Evolutionary conservation across 106 monocot genomes (phyloP).

Genomic region (Alisma plantagoaquatica): DNA sequence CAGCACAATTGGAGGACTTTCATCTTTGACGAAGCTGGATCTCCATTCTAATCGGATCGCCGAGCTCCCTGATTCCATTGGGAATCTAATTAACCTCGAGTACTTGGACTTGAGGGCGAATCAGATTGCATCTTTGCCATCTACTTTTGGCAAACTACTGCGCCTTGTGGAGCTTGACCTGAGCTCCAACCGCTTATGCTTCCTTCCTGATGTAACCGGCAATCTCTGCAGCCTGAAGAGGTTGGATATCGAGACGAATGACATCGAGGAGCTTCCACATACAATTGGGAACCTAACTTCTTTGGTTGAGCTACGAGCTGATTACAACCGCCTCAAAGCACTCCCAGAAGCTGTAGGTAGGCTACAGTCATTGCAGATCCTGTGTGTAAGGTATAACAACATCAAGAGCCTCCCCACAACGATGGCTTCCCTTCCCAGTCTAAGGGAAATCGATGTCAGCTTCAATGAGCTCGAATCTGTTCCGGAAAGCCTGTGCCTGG

Average conservation of each 20-base stretch:
- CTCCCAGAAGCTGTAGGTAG: constrained; percentile 55
- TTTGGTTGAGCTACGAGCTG: constrained; percentile 35
- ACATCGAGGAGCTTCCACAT: constrained; percentile 45
- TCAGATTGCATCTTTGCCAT: constrained; percentile 26
- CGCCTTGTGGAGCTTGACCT: constrained; percentile 38
- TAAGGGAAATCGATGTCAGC: constrained; percentile 41
- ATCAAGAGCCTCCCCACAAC: constrained; percentile 36
- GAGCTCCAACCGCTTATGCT: constrained; percentile 24
- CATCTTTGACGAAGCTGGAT: constrained; percentile 28
- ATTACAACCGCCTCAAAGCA: constrained; percentile 32
- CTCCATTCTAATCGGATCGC: constrained; percentile 31
- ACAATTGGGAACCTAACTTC: constrained; percentile 27
- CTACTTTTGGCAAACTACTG: constrained; percentile 27
- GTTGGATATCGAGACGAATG: constrained; percentile 30
- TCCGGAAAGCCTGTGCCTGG: constrained; percentile 46
- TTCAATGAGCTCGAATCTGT: constrained; percentile 53
- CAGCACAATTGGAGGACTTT: constrained; percentile 19
- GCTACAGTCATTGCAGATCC: constrained; percentile 26
- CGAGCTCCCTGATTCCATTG: constrained; percentile 37
- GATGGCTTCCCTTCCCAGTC: constrained; percentile 30
- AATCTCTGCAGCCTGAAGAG: constrained; percentile 32
- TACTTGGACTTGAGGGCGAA: constrained; percentile 29
- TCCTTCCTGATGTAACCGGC: constrained; percentile 26
- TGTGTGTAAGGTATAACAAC: constrained; percentile 34
- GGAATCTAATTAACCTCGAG: constrained; percentile 21